phyloP scores from a whole-genome alignment of 2,329 filamentous ascomycete genomes.

The Ceratocystis smalleyi region DNA sequence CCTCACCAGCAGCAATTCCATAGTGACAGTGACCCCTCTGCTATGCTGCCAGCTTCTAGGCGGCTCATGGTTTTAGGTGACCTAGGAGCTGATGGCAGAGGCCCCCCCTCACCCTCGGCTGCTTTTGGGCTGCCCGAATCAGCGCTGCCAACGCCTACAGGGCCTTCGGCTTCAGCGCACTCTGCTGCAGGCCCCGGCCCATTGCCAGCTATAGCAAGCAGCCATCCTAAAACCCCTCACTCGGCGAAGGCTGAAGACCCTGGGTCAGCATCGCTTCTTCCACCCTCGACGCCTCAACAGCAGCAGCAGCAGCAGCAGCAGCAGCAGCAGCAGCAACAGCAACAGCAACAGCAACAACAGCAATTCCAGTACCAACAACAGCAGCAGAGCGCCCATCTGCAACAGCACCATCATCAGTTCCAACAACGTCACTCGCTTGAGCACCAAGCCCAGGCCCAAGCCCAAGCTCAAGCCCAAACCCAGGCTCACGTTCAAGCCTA shows the following conservation, averaged over 20 bases:
- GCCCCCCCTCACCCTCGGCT: neutral
- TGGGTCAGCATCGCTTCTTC: neutral
- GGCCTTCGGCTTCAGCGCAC: neutral
- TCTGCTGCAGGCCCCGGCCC: constrained; percentile 13
- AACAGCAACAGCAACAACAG: constrained; percentile 19
- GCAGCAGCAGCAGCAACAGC: constrained; percentile 19
- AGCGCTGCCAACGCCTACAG: neutral
- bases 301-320: constrained; percentile 8
- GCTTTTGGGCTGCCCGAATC: neutral
- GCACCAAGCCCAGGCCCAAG: constrained; percentile 11
- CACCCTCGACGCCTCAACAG: neutral
- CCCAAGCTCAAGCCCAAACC: constrained; percentile 8
- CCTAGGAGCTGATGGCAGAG: neutral
- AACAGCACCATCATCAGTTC: constrained; percentile 19
- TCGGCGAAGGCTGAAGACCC: neutral
- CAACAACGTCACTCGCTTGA: constrained; percentile 18
- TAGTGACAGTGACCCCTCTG: neutral
- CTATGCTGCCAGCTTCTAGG: neutral
- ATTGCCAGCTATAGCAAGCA: constrained; percentile 1
- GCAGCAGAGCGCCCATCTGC: constrained; percentile 21
- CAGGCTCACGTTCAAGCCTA: constrained; percentile 6
- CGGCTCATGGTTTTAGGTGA: neutral
- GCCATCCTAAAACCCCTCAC: constrained; percentile 15
- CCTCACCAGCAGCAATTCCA: constrained; percentile 2
- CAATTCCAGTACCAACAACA: constrained; percentile 17